Evolutionary conservation across 768 basidiomycete species (phyloP).

Genomic region (Crucibulum laeve): DNA sequence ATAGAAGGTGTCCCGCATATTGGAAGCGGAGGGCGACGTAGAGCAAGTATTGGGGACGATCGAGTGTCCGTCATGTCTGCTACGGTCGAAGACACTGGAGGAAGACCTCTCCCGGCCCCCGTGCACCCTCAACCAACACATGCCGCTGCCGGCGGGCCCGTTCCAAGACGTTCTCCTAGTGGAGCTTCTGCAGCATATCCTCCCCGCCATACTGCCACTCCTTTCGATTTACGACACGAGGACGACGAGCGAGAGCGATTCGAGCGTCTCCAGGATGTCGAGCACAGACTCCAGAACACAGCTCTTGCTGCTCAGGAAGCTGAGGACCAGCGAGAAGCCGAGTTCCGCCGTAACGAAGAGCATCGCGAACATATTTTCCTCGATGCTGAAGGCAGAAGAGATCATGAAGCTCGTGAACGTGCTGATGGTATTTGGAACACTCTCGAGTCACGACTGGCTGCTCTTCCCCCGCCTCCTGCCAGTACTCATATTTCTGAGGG

Average conservation of each 20-base stretch:
- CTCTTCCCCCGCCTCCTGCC: slow-evolving; percentile 24
- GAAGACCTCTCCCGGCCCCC: too few species aligned
- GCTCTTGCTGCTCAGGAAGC: slow-evolving; percentile 48
- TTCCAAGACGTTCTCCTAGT: neutral
- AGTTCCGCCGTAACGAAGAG: slow-evolving; percentile 63
- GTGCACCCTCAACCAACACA: too few species aligned
- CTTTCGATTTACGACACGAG: slow-evolving; percentile 33
- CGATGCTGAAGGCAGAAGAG: slow-evolving; percentile 55
- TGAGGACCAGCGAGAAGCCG: slow-evolving; percentile 60
- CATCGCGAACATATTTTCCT: slow-evolving; percentile 58
- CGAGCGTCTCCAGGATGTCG: slow-evolving; percentile 53
- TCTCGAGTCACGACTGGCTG: slow-evolving; percentile 31
- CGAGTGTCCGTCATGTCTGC: neutral
- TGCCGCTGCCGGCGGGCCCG: too few species aligned
- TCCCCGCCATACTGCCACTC: slow-evolving; percentile 29
- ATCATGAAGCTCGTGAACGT: slow-evolving; percentile 48
- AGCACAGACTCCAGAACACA: slow-evolving; percentile 43
- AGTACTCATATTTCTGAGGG: slow-evolving; percentile 7
- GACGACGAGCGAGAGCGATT: slow-evolving; percentile 49
- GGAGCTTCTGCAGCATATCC: slow-evolving; percentile 7
- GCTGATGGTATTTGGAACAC: slow-evolving; percentile 42
- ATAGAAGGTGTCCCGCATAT: neutral
- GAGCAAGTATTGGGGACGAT: neutral
- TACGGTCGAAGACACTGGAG: too few species aligned
- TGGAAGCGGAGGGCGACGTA: neutral